These are phyloP conservation scores for Diatrype stigma DNA, from an alignment of 2,329 filamentous ascomycete genomes.

Conservation along the genomic window DNA sequence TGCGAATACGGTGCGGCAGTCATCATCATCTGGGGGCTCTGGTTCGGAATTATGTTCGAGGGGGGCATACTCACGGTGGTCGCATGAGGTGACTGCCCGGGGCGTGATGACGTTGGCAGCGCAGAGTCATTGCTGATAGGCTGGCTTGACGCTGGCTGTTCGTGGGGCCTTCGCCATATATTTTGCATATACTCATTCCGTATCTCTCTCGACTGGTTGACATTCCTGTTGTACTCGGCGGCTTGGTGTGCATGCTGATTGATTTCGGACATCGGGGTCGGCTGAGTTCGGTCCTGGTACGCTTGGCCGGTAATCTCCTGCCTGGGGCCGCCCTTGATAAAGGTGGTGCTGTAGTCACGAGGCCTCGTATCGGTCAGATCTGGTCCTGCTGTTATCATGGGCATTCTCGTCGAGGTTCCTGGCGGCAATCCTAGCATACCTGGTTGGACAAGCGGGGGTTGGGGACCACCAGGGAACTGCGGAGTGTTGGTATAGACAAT, in stretches of 20 bases:
- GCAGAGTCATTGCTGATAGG: conserved; percentile 42
- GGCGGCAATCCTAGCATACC: conserved; percentile 64
- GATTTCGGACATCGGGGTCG: conserved; percentile 72
- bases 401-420: conserved; percentile 67
- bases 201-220: conserved; percentile 75
- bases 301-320: conserved; percentile 85
- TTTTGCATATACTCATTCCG: conserved; percentile 76
- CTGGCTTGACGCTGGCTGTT: conserved; percentile 58
- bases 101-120: conserved; percentile 47
- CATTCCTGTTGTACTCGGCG: conserved; percentile 82
- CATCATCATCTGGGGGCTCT: conserved; percentile 65
- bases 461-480: conserved; percentile 61
- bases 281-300: conserved; percentile 82
- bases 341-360: conserved; percentile 71
- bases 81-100: conserved; percentile 56
- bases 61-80: conserved; percentile 51
- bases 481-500: conserved; percentile 81
- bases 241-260: conserved; percentile 82
- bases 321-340: conserved; percentile 71
- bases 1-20: conserved; percentile 64
- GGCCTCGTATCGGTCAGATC: conserved; percentile 73
- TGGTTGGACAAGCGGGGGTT: conserved; percentile 66
- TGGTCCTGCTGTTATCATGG: conserved; percentile 78
- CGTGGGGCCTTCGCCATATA: conserved; percentile 79
- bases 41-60: conserved; percentile 54